These are phyloP conservation scores for Mallotus repandus DNA, from an alignment of 441 rosid genomes.

Conservation along the genomic window DNA sequence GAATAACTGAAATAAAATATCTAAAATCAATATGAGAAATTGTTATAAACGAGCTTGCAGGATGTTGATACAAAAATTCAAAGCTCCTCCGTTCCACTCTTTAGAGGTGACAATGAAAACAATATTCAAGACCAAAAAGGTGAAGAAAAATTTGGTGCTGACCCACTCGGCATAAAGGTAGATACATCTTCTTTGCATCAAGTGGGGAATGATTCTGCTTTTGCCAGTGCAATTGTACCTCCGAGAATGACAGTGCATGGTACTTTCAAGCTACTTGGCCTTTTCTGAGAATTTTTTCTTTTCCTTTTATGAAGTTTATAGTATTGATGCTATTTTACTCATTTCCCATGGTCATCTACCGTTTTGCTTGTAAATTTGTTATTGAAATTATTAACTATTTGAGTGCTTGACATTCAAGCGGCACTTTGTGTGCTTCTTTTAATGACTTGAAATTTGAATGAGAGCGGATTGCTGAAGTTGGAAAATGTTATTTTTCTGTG, in stretches of 20 bases:
- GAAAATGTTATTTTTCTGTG: background rate
- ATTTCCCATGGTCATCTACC: background rate
- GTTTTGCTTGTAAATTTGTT: background rate
- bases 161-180: slow-evolving; percentile 23
- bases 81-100: slow-evolving; percentile 25
- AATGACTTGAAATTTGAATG: background rate
- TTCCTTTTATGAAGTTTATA: background rate
- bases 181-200: slow-evolving; percentile 27
- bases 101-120: slow-evolving; percentile 25
- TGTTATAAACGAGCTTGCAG: slow-evolving; percentile 31
- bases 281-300: background rate
- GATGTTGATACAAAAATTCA: slow-evolving; percentile 37
- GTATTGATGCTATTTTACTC: background rate
- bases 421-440: background rate
- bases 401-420: background rate
- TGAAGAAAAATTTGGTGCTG: slow-evolving; percentile 19
- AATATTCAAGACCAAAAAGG: slow-evolving; percentile 26
- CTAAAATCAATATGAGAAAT: background rate
- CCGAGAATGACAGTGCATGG: slow-evolving; percentile 30
- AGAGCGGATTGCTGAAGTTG: background rate
- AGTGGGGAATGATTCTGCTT: slow-evolving; percentile 27
- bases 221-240: slow-evolving; percentile 25
- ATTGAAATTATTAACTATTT: background rate
- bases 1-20: background rate
- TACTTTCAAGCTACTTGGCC: slow-evolving; percentile 20